Evolutionary conservation across 768 basidiomycete genomes (phyloP).

Genomic region (Russula abietina): DNA sequence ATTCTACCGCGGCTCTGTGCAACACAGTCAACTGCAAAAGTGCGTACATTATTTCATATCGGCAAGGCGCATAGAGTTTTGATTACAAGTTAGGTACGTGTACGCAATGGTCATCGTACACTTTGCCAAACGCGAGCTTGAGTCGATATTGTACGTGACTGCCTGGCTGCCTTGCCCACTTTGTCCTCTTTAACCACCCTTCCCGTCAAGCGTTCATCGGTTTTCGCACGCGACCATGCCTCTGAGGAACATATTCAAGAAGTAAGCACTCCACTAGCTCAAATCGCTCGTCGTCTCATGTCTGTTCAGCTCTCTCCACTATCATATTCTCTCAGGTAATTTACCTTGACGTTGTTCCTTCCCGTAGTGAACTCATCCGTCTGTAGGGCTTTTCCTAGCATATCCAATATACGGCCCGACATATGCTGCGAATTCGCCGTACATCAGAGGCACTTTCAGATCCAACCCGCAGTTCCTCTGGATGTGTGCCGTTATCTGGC

Average conservation of each 20-base stretch:
- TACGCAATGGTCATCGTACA: slow-evolving; percentile 77
- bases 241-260: slow-evolving; percentile 75
- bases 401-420: slow-evolving; percentile 76
- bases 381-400: slow-evolving; percentile 65
- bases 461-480: slow-evolving; percentile 63
- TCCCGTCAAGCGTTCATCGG: slow-evolving; percentile 67
- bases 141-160: slow-evolving; percentile 73
- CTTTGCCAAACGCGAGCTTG: slow-evolving; percentile 87
- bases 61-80: neutral
- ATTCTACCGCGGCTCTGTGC: slow-evolving; percentile 63
- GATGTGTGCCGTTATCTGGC: slow-evolving; percentile 61
- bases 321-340: slow-evolving; percentile 70
- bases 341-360: neutral
- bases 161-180: neutral
- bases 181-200: neutral
- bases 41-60: slow-evolving; percentile 32
- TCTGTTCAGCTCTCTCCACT: slow-evolving; percentile 72
- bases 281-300: neutral
- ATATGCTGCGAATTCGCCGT: slow-evolving; percentile 61
- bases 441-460: slow-evolving; percentile 55
- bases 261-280: slow-evolving; percentile 44
- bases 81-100: slow-evolving; percentile 44
- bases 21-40: slow-evolving; percentile 76
- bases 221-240: slow-evolving; percentile 98
- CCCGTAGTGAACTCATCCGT: slow-evolving; percentile 6